Evolutionary conservation across 208 protist species (phyloP), one percentile per base, ranked within the genome.

Genomic region (Zelonia costaricensis): DNA sequence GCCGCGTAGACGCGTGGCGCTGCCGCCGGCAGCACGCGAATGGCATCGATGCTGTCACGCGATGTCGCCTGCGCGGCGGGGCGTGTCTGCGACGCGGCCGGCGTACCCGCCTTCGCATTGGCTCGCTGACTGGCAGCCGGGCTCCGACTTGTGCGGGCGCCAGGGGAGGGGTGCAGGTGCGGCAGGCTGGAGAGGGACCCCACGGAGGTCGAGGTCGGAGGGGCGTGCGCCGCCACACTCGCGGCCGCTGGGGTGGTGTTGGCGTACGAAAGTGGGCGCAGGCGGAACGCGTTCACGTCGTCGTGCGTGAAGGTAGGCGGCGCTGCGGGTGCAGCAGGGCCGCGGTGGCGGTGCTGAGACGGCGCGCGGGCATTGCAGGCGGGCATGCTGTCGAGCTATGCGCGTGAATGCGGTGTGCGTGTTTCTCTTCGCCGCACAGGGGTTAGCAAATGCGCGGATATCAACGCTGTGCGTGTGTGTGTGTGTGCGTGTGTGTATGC

Each of bases 1-100:
- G 56, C 55, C 12, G 64, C 64, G 33, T 71, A 71, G 27, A 71
- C 55, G 16, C 42, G 39, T 2, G 64, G 56, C 23, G 38, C 22
- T 12, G 64, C 46, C 1, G 35, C 47, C 13, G 38, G 4, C 6
- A 55, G 54, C 6, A 62, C 54, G 16, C 52, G 64, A 1, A 71
- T 36, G 13, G 45, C 28, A 8, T 53, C 20, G 6, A 46, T 9
- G 30, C 5, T 18, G 8, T 6, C 1, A 27, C 23, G 18, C n/a
- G n/a, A n/a, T n/a, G n/a, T n/a, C n/a, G n/a, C n/a, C n/a, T n/a
- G n/a, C n/a, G n/a, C n/a, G n/a, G n/a, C n/a, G n/a, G n/a, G n/a
- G n/a, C n/a, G n/a, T n/a, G n/a, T 30, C 13, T 20, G 30, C 16
- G 36, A 39, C 23, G 33, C 52, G 7, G 36, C 33, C 10, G 52